Percentiles rank a stretch among this genome's conserved stretches.
These are phyloP conservation scores for Kuraishia floccosa DNA, from an alignment of 805 yeast genomes.

Conservation along the genomic window DNA sequence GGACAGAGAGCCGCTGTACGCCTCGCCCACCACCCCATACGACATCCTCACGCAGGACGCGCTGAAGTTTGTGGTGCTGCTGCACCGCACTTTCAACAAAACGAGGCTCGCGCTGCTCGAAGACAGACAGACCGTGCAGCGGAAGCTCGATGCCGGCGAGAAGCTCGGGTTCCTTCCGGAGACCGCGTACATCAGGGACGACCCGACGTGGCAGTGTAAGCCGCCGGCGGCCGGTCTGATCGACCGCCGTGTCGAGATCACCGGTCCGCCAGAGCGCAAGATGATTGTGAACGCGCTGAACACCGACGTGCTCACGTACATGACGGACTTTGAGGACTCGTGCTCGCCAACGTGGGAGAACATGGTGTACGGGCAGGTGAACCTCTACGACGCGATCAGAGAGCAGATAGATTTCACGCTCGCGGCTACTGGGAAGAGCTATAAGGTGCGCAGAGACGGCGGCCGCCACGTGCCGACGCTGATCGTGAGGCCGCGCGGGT, in stretches of 20 bases:
- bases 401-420: slow-evolving; percentile 44
- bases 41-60: slow-evolving; percentile 50
- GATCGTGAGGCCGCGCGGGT: slow-evolving; percentile 81
- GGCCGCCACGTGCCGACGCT: slow-evolving; percentile 60
- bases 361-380: slow-evolving; percentile 72
- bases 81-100: slow-evolving; percentile 62
- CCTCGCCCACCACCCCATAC: slow-evolving; percentile 29
- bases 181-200: slow-evolving; percentile 58
- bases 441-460: slow-evolving; percentile 24
- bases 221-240: slow-evolving; percentile 61
- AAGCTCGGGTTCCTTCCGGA: slow-evolving; percentile 56
- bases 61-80: slow-evolving; percentile 55
- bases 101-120: slow-evolving; percentile 47
- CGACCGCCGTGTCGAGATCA: slow-evolving; percentile 71
- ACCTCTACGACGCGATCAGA: slow-evolving; percentile 67
- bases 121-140: slow-evolving; percentile 53
- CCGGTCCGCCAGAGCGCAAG: slow-evolving; percentile 79
- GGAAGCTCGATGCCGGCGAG: slow-evolving; percentile 47
- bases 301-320: slow-evolving; percentile 69
- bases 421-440: slow-evolving; percentile 22
- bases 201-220: slow-evolving; percentile 68
- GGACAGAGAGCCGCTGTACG: slow-evolving; percentile 15
- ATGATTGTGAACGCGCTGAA: slow-evolving; percentile 78
- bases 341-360: slow-evolving; percentile 79
- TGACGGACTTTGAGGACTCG: slow-evolving; percentile 83